Evolutionary conservation across 139 green algal genomes (phyloP).

Genomic region (Micractinium conductrix): DNA sequence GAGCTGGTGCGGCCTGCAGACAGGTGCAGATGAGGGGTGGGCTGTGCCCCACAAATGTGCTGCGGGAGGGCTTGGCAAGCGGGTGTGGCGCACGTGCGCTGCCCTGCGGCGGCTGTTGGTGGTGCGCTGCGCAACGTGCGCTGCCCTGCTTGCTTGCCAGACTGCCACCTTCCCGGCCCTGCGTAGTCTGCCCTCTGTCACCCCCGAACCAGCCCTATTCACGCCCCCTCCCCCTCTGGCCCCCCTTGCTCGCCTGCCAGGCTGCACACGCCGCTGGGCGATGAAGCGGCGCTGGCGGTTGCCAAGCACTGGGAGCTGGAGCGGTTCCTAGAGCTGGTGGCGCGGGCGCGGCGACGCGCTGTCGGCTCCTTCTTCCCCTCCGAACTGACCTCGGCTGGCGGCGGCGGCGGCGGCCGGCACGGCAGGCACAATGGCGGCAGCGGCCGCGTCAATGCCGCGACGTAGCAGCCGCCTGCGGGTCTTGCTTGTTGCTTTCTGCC

Average conservation of each 20-base stretch:
- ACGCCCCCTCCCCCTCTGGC: neutral
- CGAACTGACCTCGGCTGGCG: neutral
- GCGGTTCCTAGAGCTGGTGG: constrained; percentile 35
- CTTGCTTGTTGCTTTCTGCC: too few species aligned
- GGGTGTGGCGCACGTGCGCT: too few species aligned
- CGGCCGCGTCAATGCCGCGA: too few species aligned
- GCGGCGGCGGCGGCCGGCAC: too few species aligned
- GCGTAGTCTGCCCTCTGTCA: too few species aligned
- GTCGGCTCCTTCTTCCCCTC: constrained; percentile 29
- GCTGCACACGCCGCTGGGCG: constrained; percentile 19
- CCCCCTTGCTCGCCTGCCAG: neutral
- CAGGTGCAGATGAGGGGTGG: neutral
- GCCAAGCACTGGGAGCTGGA: neutral
- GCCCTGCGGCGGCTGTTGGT: too few species aligned
- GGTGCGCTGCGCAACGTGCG: too few species aligned
- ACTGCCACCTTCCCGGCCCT: neutral
- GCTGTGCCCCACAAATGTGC: neutral
- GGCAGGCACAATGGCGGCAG: too few species aligned
- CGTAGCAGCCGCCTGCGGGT: too few species aligned
- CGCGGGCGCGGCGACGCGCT: constrained; percentile 24
- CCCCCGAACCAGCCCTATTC: too few species aligned
- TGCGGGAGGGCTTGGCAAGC: too few species aligned
- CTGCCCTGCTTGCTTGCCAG: neutral
- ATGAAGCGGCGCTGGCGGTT: constrained; percentile 31
- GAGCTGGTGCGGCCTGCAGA: constrained; percentile 8